These are phyloP conservation scores for Prototheca wickerhamii DNA, from an alignment of 163 green algal species.

Conservation along the genomic window DNA sequence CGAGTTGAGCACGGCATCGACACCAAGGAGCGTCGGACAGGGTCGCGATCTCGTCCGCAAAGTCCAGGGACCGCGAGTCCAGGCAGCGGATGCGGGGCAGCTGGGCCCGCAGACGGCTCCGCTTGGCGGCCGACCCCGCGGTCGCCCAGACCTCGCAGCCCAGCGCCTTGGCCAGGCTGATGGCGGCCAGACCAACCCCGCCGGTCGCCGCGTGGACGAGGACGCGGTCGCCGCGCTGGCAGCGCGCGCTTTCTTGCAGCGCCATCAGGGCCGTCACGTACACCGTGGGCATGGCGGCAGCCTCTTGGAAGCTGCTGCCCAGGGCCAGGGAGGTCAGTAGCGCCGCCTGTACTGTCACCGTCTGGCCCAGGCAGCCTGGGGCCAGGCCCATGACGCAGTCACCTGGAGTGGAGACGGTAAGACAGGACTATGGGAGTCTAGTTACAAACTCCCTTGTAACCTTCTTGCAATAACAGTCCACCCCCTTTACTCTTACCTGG, in stretches of 20 bases:
- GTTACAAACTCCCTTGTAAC: too few species aligned
- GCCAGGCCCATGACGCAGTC: constrained; percentile 43
- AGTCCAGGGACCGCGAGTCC: constrained; percentile 46
- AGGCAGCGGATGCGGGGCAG: constrained; percentile 10
- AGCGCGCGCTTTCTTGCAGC: not conserved
- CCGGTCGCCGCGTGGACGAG: constrained; percentile 63
- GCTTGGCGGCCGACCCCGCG: constrained; percentile 62
- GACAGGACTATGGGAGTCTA: too few species aligned
- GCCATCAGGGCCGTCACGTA: constrained; percentile 27
- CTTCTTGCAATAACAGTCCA: too few species aligned
- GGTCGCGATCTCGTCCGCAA: constrained; percentile 23
- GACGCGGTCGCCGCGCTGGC: constrained; percentile 12
- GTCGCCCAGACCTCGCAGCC: constrained; percentile 35
- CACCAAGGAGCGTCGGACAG: not conserved
- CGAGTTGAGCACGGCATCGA: constrained; percentile 52
- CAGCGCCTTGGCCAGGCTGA: constrained; percentile 20
- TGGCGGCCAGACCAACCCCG: constrained; percentile 64
- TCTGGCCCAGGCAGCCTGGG: constrained; percentile 36
- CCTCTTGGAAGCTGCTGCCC: constrained; percentile 22
- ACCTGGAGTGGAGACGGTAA: constrained; percentile 7
- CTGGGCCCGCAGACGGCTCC: constrained; percentile 20
- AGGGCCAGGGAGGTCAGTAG: constrained; percentile 40
- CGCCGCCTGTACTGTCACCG: constrained; percentile 20
- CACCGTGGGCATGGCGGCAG: constrained; percentile 34
- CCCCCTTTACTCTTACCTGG: too few species aligned